Evolutionary conservation across 768 basidiomycete genomes (phyloP).

Genomic region (Lentinula guzmanii): DNA sequence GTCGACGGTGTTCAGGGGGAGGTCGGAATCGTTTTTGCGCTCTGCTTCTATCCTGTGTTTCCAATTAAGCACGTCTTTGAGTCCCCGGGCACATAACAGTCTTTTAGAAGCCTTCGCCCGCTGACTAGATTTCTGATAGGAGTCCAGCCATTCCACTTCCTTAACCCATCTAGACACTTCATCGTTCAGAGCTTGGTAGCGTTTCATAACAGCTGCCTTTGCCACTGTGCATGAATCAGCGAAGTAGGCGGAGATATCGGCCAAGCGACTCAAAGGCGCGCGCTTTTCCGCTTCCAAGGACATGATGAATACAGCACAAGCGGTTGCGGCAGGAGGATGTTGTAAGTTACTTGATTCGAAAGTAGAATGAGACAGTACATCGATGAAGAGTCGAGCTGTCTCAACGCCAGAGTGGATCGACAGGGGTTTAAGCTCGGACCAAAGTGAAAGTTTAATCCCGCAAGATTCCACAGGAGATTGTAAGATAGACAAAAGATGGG

Average conservation of each 20-base stretch:
- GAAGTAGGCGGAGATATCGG: conserved; percentile 52
- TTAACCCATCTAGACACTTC: conserved; percentile 52
- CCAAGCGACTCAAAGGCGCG: conserved; percentile 43
- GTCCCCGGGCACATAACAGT: conserved; percentile 56
- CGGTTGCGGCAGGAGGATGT: conserved; percentile 41
- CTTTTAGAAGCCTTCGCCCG: conserved; percentile 61
- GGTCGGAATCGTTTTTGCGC: conserved; percentile 28
- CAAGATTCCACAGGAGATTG: conserved; percentile 28
- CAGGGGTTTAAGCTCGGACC: conserved; percentile 29
- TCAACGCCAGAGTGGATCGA: conserved; percentile 24
- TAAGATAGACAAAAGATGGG: conserved; percentile 40
- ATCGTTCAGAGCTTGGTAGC: conserved; percentile 64
- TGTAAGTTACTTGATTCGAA: conserved; percentile 16
- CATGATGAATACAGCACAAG: conserved; percentile 66
- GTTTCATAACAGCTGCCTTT: conserved; percentile 54
- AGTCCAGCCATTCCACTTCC: conserved; percentile 70
- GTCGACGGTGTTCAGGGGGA: conserved; percentile 31
- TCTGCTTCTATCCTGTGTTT: conserved; percentile 31
- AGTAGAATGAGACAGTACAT: conserved; percentile 32
- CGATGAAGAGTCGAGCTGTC: conserved; percentile 41
- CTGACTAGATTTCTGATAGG: conserved; percentile 36
- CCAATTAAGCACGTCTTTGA: conserved; percentile 66
- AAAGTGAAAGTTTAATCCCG: conserved; percentile 34
- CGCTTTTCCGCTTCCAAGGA: conserved; percentile 64
- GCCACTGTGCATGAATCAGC: conserved; percentile 44